phyloP scores from a whole-genome alignment of 1,139 yeast species.

The Lodderomyces oxycetoniae region DNA sequence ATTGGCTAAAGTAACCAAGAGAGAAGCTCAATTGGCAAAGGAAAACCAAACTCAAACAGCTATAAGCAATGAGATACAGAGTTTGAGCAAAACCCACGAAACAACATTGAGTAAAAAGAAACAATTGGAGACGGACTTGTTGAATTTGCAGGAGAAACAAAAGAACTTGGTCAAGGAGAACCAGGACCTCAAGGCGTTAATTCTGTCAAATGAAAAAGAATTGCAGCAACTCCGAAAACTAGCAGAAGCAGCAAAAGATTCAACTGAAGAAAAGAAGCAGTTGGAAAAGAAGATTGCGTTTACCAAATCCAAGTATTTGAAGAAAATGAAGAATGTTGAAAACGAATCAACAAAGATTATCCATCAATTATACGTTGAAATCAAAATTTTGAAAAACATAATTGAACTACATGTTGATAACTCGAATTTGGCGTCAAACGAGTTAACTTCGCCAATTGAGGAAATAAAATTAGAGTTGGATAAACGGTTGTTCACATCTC shows the following conservation, averaged over 20 bases:
- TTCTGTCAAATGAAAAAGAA: no score
- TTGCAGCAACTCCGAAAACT: no score
- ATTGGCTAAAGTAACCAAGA: not conserved
- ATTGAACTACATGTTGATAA: constrained; percentile 3
- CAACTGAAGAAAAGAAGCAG: not conserved
- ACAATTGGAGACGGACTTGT: constrained; percentile 5
- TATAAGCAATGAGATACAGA: no score
- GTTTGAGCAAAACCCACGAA: no score
- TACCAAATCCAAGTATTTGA: constrained; percentile 7
- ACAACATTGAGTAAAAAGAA: constrained; percentile 3
- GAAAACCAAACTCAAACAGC: not conserved
- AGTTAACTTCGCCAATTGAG: constrained; percentile 1
- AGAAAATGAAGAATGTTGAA: constrained; percentile 6
- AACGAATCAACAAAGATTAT: constrained; percentile 7
- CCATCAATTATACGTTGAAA: constrained; percentile 8
- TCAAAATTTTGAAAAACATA: constrained; percentile 8
- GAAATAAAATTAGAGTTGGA: not conserved
- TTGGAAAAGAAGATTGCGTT: constrained; percentile 7
- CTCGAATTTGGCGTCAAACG: not conserved
- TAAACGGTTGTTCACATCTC: constrained; percentile 2
- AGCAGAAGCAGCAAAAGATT: not conserved
- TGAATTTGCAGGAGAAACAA: no score
- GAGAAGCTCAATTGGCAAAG: not conserved
- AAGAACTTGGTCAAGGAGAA: no score
- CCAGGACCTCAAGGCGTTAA: no score